These are phyloP conservation scores for Daldinia decipiens DNA, from an alignment of 495 filamentous ascomycete genomes.

Conservation along the genomic window DNA sequence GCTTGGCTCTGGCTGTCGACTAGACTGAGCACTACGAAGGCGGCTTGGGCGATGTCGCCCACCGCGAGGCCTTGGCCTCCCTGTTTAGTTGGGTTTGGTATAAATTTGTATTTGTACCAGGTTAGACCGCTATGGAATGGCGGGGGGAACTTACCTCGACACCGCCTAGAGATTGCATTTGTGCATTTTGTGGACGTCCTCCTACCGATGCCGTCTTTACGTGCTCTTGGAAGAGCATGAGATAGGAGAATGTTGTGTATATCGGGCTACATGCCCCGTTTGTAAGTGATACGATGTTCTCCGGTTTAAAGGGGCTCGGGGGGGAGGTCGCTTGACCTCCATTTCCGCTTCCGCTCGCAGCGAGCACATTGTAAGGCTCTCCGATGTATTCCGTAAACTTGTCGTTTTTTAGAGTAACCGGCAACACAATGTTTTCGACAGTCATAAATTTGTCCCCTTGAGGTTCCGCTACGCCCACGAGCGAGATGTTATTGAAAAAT, in stretches of 20 bases:
- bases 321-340: constrained; percentile 34
- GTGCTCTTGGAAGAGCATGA: constrained; percentile 65
- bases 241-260: constrained; percentile 67
- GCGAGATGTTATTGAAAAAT: constrained; percentile 42
- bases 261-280: constrained; percentile 72
- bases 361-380: constrained; percentile 37
- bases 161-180: constrained; percentile 69
- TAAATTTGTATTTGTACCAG: too few relatives aligned
- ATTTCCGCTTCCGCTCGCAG: constrained; percentile 43
- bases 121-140: not conserved
- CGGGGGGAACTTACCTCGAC: constrained; percentile 53
- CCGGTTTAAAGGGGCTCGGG: constrained; percentile 36
- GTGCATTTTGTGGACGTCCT: constrained; percentile 61
- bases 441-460: constrained; percentile 42
- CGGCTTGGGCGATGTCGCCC: constrained; percentile 30
- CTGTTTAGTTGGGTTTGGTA: not conserved
- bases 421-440: constrained; percentile 41
- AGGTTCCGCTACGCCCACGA: constrained; percentile 37
- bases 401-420: constrained; percentile 47
- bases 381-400: constrained; percentile 44
- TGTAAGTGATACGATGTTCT: constrained; percentile 58
- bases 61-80: constrained; percentile 50
- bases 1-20: constrained; percentile 25
- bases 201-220: constrained; percentile 68
- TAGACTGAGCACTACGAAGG: constrained; percentile 25